Conservation (phyloP, 2,329 filamentous ascomycete species). For the Colletotrichum limetticola region DNA sequence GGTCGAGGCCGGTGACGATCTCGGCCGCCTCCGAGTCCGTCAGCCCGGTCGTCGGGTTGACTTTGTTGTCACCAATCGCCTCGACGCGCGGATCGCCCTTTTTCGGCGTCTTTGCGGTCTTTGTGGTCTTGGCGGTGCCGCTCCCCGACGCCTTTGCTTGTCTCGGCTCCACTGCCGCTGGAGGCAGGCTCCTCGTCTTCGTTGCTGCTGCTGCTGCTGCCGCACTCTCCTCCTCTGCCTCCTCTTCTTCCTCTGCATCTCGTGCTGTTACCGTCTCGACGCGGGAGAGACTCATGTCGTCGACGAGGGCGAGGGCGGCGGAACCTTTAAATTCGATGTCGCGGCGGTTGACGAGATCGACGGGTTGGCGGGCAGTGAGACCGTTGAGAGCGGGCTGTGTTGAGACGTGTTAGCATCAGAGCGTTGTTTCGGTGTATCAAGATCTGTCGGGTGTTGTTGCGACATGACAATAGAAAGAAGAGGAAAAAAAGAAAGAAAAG, state of each 20-base stretch:
- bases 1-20: slow-evolving; percentile 22
- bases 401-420: background rate
- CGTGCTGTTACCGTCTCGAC: background rate
- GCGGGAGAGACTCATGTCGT: slow-evolving; percentile 9
- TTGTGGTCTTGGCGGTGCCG: background rate
- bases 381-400: slow-evolving; percentile 10
- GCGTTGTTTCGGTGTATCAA: background rate
- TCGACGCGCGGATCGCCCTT: background rate
- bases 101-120: background rate
- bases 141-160: background rate
- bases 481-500: background rate
- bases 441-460: background rate
- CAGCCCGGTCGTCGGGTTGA: slow-evolving; percentile 24
- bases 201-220: background rate
- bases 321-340: slow-evolving; percentile 4
- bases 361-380: slow-evolving; percentile 2
- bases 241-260: background rate
- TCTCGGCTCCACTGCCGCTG: background rate
- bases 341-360: slow-evolving; percentile 7
- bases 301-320: background rate
- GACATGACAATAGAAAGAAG: too few relatives aligned
- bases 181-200: background rate
- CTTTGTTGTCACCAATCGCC: slow-evolving; percentile 28
- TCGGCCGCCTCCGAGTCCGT: slow-evolving; percentile 31
- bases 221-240: too few relatives aligned